phyloP scores from a whole-genome alignment of 805 yeast species.

The Zygosaccharomyces bisporus region DNA sequence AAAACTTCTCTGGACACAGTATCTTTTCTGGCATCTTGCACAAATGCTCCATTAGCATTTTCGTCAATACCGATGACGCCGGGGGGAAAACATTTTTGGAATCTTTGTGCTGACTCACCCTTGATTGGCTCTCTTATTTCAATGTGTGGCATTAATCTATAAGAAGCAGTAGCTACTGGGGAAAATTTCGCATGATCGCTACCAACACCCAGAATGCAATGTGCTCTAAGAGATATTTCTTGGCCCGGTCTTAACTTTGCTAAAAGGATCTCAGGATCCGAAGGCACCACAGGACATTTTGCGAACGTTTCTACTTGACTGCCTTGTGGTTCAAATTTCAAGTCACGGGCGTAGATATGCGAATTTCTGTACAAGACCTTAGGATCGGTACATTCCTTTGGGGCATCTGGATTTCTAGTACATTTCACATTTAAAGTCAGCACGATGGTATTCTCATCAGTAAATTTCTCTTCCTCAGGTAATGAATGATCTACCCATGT shows the following conservation, averaged over 20 bases:
- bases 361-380: constrained; percentile 78
- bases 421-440: constrained; percentile 78
- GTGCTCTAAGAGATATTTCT: constrained; percentile 85
- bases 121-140: constrained; percentile 68
- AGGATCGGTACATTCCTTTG: constrained; percentile 74
- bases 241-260: constrained; percentile 97
- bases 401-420: constrained; percentile 80
- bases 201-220: constrained; percentile 88
- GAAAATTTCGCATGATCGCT: constrained; percentile 96
- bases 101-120: constrained; percentile 72
- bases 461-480: constrained; percentile 67
- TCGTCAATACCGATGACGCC: constrained; percentile 82
- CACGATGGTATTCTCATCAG: constrained; percentile 87
- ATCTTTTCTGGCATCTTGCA: constrained; percentile 87
- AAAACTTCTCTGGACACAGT: constrained; percentile 96
- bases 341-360: constrained; percentile 82
- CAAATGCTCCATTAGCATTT: constrained; percentile 61
- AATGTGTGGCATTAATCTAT: constrained; percentile 85
- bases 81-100: constrained; percentile 86
- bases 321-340: constrained; percentile 90
- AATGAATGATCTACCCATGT: constrained; percentile 71
- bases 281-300: constrained; percentile 62
- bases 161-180: constrained; percentile 95
- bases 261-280: constrained; percentile 83
- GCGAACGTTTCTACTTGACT: constrained; percentile 71